Percentiles rank a stretch among this genome's conserved stretches.
Conservation (phyloP, 2,329 filamentous ascomycete genomes). For the Sodiomyces alkalinus region DNA sequence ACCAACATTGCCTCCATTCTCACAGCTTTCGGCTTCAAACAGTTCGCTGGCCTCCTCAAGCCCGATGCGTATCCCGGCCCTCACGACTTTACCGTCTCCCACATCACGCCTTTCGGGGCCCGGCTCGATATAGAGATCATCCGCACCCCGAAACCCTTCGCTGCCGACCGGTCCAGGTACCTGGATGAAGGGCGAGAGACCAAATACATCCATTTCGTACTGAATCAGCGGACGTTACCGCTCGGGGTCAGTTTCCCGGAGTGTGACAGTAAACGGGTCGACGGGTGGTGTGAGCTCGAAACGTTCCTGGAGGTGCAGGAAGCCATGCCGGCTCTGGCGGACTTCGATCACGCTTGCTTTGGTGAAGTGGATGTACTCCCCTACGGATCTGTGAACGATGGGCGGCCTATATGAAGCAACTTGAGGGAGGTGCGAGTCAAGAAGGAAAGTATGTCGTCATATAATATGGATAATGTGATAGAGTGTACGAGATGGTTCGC, state of each 20-base stretch:
- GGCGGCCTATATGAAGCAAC: slow-evolving; percentile 14
- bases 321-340: slow-evolving; percentile 38
- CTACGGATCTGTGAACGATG: slow-evolving; percentile 24
- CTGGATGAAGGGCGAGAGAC: slow-evolving; percentile 35
- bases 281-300: slow-evolving; percentile 63
- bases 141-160: slow-evolving; percentile 47
- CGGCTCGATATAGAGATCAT: slow-evolving; percentile 64
- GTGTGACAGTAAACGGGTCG: slow-evolving; percentile 45
- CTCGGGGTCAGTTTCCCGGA: slow-evolving; percentile 49
- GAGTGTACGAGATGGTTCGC: too few species aligned
- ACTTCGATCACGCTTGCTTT: slow-evolving; percentile 52
- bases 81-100: slow-evolving; percentile 49
- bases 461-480: too few species aligned
- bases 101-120: slow-evolving; percentile 57
- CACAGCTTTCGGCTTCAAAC: slow-evolving; percentile 55
- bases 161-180: slow-evolving; percentile 38
- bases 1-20: slow-evolving; percentile 57
- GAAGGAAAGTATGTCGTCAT: too few species aligned
- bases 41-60: slow-evolving; percentile 48
- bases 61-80: slow-evolving; percentile 35
- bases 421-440: too few species aligned
- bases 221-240: slow-evolving; percentile 61
- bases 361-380: slow-evolving; percentile 26
- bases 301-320: slow-evolving; percentile 51
- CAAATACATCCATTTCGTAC: slow-evolving; percentile 57